These are phyloP conservation scores for Spirogloea muscicola DNA, from an alignment of 139 green algal genomes.

Conservation along the genomic window DNA sequence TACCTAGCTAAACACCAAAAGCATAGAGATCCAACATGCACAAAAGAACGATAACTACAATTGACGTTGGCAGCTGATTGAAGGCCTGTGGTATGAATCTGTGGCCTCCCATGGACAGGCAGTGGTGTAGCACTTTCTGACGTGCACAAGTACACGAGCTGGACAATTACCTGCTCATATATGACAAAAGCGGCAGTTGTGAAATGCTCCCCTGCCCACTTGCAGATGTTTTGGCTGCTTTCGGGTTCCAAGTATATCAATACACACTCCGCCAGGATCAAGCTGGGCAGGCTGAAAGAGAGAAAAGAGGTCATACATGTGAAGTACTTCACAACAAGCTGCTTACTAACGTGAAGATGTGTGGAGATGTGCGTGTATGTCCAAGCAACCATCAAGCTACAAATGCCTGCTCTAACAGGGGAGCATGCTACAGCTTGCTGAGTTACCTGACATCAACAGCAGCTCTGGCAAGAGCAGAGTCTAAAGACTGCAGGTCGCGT, in stretches of 20 bases:
- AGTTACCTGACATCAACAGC: no score
- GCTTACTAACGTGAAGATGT: conserved; percentile 35
- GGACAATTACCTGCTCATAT: conserved; percentile 45
- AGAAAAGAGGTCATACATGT: conserved; percentile 5
- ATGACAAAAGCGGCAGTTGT: conserved; percentile 33
- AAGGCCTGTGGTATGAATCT: no score
- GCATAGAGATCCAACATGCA: background rate
- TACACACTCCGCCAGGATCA: conserved; percentile 50
- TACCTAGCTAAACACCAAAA: background rate
- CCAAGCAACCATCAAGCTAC: background rate
- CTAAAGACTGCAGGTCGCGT: no score
- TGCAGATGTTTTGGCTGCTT: conserved; percentile 6
- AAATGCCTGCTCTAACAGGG: background rate
- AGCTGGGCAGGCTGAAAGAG: conserved; percentile 29
- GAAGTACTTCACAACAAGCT: conserved; percentile 1
- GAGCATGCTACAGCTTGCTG: no score
- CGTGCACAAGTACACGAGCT: background rate
- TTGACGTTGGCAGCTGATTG: no score
- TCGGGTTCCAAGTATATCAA: conserved; percentile 47
- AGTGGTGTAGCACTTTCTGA: no score
- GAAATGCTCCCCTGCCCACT: conserved; percentile 28
- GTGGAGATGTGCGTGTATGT: conserved; percentile 26
- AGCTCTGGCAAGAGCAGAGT: no score
- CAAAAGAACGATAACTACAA: conserved; percentile 1
- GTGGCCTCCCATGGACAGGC: no score